phyloP scores from a whole-genome alignment of 352 stramenopile genomes.

The Globisporangium rhizosaccharum region DNA sequence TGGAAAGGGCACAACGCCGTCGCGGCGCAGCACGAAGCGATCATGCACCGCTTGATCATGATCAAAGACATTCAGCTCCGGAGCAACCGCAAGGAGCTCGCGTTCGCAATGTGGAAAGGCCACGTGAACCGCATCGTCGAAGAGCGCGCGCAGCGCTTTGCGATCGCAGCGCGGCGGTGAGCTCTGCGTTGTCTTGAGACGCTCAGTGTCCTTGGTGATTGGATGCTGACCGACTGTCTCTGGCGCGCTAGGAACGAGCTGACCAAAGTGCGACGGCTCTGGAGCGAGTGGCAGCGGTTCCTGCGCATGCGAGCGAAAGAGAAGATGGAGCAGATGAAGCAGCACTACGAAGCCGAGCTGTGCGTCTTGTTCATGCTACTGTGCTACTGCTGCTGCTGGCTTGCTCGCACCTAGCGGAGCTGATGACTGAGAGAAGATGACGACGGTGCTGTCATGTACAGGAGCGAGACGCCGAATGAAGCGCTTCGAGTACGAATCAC shows the following conservation, averaged over 20 bases:
- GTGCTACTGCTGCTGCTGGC: neutral
- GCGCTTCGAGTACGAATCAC: conserved; percentile 21
- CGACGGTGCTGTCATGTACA: conserved; percentile 5
- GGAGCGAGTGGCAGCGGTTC: conserved; percentile 45
- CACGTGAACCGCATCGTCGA: conserved; percentile 47
- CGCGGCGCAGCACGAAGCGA: conserved; percentile 33
- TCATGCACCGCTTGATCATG: conserved; percentile 53
- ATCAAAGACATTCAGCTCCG: conserved; percentile 65
- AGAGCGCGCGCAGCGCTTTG: conserved; percentile 54
- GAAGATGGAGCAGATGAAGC: conserved; percentile 44
- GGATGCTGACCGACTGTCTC: neutral
- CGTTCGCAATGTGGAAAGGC: conserved; percentile 56
- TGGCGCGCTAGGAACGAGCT: conserved; percentile 34
- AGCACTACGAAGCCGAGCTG: conserved; percentile 52
- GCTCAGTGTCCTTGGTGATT: neutral
- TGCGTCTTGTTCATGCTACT: conserved; percentile 16
- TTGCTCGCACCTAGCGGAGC: neutral
- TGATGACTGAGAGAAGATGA: neutral
- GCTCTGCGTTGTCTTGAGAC: neutral
- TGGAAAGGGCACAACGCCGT: conserved; percentile 70
- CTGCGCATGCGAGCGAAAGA: conserved; percentile 47
- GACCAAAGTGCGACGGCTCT: conserved; percentile 35
- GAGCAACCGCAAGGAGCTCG: conserved; percentile 31
- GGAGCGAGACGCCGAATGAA: conserved; percentile 40
- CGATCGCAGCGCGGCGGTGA: conserved; percentile 45